Evolutionary conservation across 352 stramenopile species (phyloP).

Genomic region (Phytophthora multivora): DNA sequence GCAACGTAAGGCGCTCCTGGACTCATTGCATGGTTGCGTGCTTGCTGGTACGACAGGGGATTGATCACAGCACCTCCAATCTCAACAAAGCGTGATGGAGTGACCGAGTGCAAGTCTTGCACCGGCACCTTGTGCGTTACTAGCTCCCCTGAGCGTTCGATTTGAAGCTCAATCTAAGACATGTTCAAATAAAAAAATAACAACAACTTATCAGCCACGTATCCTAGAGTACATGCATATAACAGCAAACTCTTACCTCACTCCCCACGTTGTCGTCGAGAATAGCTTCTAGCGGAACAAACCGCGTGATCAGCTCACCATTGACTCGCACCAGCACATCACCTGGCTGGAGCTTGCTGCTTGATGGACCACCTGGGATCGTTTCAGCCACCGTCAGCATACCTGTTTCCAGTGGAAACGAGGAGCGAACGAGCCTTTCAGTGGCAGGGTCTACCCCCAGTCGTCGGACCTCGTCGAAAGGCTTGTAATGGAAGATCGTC

Average conservation of each 20-base stretch:
- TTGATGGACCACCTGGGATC: slow-evolving; percentile 76
- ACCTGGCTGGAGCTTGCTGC: slow-evolving; percentile 84
- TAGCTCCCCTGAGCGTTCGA: slow-evolving; percentile 80
- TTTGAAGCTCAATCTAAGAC: slow-evolving; percentile 69
- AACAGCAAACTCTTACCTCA: slow-evolving; percentile 38
- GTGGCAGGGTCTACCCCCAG: slow-evolving; percentile 81
- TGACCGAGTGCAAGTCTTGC: slow-evolving; percentile 88
- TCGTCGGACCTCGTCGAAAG: slow-evolving; percentile 90
- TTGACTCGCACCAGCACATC: slow-evolving; percentile 91
- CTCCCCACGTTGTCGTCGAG: slow-evolving; percentile 82
- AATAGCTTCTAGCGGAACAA: slow-evolving; percentile 84
- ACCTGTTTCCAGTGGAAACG: slow-evolving; percentile 85
- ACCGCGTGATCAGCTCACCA: slow-evolving; percentile 80
- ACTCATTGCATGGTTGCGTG: slow-evolving; percentile 79
- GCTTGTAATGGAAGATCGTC: slow-evolving; percentile 90
- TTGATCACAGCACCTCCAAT: slow-evolving; percentile 90
- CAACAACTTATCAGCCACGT: background rate
- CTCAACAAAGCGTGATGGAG: slow-evolving; percentile 85
- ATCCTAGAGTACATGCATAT: background rate
- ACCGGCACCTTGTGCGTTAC: slow-evolving; percentile 69
- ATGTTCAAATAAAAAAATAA: background rate
- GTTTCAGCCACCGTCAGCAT: slow-evolving; percentile 92
- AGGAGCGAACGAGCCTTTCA: slow-evolving; percentile 75
- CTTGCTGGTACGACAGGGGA: slow-evolving; percentile 90
- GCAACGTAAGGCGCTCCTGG: slow-evolving; percentile 83